Evolutionary conservation across 345 rosid species (phyloP).

Genomic region (Hibiscus tridactylites): DNA sequence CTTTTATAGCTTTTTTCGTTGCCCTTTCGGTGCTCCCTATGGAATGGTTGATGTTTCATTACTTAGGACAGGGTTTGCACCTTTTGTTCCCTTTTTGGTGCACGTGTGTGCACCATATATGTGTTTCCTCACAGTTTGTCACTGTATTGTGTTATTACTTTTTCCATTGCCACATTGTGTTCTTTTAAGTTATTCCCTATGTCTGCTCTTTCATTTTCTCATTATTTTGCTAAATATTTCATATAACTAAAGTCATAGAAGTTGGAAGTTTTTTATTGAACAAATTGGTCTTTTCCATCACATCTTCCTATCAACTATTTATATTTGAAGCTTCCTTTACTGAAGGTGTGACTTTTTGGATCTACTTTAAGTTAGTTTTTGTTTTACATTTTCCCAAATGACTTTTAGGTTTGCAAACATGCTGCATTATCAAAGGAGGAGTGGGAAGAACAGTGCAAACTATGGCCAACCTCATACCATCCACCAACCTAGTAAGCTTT

Average conservation of each 20-base stretch:
- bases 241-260: neutral
- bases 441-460: constrained; percentile 88
- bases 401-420: constrained; percentile 52
- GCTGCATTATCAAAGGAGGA: constrained; percentile 72
- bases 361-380: neutral
- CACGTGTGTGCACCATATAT: neutral
- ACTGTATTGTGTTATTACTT: neutral
- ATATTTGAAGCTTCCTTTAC: neutral
- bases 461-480: constrained; percentile 93
- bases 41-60: neutral
- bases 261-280: neutral
- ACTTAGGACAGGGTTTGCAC: neutral
- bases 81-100: neutral
- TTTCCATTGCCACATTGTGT: neutral
- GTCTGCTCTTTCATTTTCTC: neutral
- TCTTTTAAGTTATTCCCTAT: neutral
- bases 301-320: neutral
- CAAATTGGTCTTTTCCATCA: no score
- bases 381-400: constrained; percentile 6
- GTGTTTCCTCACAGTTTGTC: neutral
- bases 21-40: neutral
- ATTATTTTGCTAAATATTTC: neutral
- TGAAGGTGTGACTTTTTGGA: neutral
- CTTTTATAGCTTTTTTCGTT: neutral
- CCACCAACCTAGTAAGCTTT: constrained; percentile 76